Percentiles rank a stretch among this genome's conserved stretches.
These are phyloP conservation scores for Buddleja alternifolia DNA, from an alignment of 257 asterid genomes.

Conservation along the genomic window DNA sequence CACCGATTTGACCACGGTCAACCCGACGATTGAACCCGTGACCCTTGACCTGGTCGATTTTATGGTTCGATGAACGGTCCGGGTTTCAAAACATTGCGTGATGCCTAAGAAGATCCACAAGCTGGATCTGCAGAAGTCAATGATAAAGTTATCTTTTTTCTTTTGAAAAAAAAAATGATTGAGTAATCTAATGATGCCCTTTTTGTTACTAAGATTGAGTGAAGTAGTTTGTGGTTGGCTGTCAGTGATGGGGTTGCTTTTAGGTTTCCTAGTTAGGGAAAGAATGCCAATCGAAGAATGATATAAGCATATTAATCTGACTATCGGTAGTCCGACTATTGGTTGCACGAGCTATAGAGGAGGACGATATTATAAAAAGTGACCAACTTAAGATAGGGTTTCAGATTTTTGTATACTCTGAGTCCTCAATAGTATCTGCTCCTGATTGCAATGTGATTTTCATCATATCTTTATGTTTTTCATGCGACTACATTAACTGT, in stretches of 20 bases:
- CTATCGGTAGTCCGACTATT: too few species aligned
- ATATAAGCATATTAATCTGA: slow-evolving; percentile 6
- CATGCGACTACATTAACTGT: not conserved
- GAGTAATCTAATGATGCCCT: slow-evolving; percentile 8
- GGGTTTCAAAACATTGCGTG: too few species aligned
- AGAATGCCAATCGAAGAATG: not conserved
- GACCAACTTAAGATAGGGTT: not conserved
- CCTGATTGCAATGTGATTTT: slow-evolving; percentile 10
- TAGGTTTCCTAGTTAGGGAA: not conserved
- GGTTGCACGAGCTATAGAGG: not conserved
- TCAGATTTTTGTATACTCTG: slow-evolving; percentile 3
- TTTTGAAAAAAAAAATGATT: too few species aligned
- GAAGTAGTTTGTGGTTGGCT: too few species aligned
- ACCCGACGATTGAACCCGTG: too few species aligned
- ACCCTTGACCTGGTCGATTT: too few species aligned
- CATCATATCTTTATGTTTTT: not conserved
- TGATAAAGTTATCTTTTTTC: too few species aligned
- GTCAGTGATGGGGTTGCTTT: not conserved
- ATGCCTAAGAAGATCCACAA: too few species aligned
- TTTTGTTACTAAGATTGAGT: too few species aligned
- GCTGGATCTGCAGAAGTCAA: too few species aligned
- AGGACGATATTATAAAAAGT: not conserved
- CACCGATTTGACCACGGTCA: too few species aligned
- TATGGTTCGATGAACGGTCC: too few species aligned
- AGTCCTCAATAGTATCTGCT: slow-evolving; percentile 11